Conservation (phyloP, 2,329 filamentous ascomycete species). For the Fusarium sp. region DNA sequence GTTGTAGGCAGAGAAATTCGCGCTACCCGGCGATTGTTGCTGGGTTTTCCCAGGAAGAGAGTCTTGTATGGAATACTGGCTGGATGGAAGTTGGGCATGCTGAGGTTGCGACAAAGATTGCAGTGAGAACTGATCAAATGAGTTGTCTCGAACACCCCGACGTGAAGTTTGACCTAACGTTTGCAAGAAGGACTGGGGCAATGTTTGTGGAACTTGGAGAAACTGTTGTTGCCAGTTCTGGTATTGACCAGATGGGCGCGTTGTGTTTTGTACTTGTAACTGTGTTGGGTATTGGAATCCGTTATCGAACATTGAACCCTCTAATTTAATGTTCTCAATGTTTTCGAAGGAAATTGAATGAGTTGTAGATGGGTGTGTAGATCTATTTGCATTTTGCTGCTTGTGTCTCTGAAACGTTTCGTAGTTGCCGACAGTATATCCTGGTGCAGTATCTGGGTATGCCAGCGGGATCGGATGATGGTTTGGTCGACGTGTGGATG, state of each 20-base stretch:
- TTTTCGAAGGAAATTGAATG: neutral
- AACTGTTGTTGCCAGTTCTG: neutral
- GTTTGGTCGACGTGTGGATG: neutral
- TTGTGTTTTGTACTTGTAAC: neutral
- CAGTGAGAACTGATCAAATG: neutral
- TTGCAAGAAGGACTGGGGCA: neutral
- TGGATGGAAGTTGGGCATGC: neutral
- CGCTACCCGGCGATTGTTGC: neutral
- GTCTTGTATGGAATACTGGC: neutral
- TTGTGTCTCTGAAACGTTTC: neutral
- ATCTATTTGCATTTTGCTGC: neutral
- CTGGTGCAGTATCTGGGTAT: neutral
- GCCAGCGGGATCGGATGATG: slow-evolving; percentile 1
- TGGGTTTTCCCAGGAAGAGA: neutral
- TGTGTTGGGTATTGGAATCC: neutral
- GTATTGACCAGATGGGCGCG: neutral
- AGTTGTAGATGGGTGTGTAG: neutral
- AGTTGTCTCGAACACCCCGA: neutral
- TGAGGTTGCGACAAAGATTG: neutral
- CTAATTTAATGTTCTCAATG: neutral
- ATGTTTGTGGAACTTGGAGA: neutral
- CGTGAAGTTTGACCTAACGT: neutral
- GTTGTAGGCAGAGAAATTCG: neutral
- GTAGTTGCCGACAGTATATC: neutral
- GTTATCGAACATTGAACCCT: neutral